These are phyloP conservation scores for Cyclocybe aegerita DNA, from an alignment of 768 basidiomycete species.

Conservation along the genomic window DNA sequence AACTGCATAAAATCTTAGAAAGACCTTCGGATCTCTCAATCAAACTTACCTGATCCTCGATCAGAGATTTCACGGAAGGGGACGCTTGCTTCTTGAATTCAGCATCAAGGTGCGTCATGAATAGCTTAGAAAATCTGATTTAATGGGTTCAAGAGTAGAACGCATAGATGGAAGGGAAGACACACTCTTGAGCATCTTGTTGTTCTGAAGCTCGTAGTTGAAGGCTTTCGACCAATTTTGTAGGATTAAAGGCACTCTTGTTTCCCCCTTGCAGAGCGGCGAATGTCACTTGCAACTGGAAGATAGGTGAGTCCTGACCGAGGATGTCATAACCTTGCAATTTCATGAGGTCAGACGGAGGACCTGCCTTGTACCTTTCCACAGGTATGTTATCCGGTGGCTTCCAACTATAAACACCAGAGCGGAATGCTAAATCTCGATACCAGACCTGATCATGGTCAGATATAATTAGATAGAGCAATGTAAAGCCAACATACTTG, in stretches of 20 bases:
- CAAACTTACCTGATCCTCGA: slow-evolving; percentile 64
- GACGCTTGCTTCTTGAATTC: slow-evolving; percentile 84
- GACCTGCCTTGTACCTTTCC: slow-evolving; percentile 36
- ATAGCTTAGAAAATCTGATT: slow-evolving; percentile 87
- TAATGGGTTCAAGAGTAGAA: slow-evolving; percentile 5
- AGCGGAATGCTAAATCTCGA: slow-evolving; percentile 78
- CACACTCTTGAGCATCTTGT: slow-evolving; percentile 96
- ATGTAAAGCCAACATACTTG: slow-evolving; percentile 50
- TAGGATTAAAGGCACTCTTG: slow-evolving; percentile 76
- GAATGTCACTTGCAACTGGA: slow-evolving; percentile 78
- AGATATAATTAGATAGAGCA: neutral
- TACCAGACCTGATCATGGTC: slow-evolving; percentile 76
- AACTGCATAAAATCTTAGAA: slow-evolving; percentile 53
- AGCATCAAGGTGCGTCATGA: slow-evolving; percentile 83
- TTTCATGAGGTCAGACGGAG: neutral
- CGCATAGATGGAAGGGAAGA: slow-evolving; percentile 2
- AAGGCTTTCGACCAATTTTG: slow-evolving; percentile 81
- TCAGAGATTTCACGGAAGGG: slow-evolving; percentile 60
- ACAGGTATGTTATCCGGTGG: slow-evolving; percentile 48
- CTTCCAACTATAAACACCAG: slow-evolving; percentile 78
- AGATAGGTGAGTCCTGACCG: slow-evolving; percentile 71
- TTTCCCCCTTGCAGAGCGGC: slow-evolving; percentile 80
- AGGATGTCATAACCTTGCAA: slow-evolving; percentile 1
- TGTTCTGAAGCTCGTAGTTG: slow-evolving; percentile 82
- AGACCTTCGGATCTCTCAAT: neutral